Percentiles rank a stretch among this genome's conserved stretches.
These are phyloP conservation scores for Diaporthe sp. DNA, from an alignment of 2,329 filamentous ascomycete genomes.

Conservation along the genomic window DNA sequence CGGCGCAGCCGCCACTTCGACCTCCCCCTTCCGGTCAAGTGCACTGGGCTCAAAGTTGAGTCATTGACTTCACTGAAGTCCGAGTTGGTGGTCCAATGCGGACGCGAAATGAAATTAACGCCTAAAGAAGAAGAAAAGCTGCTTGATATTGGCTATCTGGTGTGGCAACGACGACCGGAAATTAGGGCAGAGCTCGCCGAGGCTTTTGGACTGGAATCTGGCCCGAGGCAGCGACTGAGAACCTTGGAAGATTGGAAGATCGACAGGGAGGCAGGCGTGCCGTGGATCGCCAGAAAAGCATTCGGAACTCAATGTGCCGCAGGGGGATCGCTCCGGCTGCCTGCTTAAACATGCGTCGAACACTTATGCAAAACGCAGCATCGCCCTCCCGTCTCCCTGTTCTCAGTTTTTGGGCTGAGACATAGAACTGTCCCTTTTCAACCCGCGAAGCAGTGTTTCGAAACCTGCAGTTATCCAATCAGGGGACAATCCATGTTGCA, in stretches of 20 bases:
- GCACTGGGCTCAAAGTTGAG: neutral
- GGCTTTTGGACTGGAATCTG: constrained; percentile 12
- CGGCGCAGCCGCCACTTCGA: constrained; percentile 21
- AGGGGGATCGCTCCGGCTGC: constrained; percentile 1
- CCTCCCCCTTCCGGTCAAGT: constrained; percentile 38
- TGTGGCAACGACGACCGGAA: constrained; percentile 9
- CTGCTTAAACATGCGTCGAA: neutral
- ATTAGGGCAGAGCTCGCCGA: constrained; percentile 16
- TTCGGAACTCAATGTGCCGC: constrained; percentile 8
- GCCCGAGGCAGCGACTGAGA: constrained; percentile 11
- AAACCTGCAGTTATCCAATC: constrained; percentile 16
- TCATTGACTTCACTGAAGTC: constrained; percentile 4
- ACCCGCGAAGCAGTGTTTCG: constrained; percentile 22
- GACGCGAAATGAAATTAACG: neutral
- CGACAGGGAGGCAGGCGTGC: constrained; percentile 22
- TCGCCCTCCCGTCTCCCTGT: neutral
- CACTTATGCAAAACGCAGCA: neutral
- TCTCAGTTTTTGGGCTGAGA: constrained; percentile 16
- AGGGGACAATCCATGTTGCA: neutral
- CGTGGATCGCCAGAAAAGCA: constrained; percentile 31
- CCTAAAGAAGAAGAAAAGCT: neutral
- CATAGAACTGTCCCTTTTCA: constrained; percentile 18
- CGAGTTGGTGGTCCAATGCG: neutral
- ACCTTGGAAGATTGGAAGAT: constrained; percentile 7
- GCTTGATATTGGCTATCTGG: constrained; percentile 5